A percentile compares a stretch with the other conserved stretches of the same genome.
phyloP scores from a whole-genome alignment of 768 basidiomycete genomes.

The Lactarius sanguifluus region DNA sequence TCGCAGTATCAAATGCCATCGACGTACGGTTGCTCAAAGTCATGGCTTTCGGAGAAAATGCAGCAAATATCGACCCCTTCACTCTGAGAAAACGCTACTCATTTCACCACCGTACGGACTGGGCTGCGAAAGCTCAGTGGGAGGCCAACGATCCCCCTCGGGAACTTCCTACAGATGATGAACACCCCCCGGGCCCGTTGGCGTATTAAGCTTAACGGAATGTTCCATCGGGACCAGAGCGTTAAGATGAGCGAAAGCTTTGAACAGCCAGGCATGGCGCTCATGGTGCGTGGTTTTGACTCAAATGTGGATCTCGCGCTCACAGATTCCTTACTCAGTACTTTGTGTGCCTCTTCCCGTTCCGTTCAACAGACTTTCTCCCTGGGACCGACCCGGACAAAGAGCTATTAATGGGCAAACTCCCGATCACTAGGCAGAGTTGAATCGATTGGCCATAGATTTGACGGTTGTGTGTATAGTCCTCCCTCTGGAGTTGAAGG shows the following conservation, averaged over 20 bases:
- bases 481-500: neutral
- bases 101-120: conserved; percentile 7
- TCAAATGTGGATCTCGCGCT: too few relatives aligned
- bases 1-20: conserved; percentile 9
- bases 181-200: conserved; percentile 10
- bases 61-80: neutral
- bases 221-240: neutral
- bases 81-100: neutral
- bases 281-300: conserved; percentile 18
- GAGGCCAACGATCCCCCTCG: neutral
- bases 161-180: neutral
- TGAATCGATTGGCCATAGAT: neutral
- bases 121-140: conserved; percentile 21
- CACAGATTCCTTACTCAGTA: conserved; percentile 16
- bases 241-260: conserved; percentile 16
- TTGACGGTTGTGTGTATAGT: neutral
- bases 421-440: neutral
- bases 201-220: conserved; percentile 16
- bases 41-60: conserved; percentile 22
- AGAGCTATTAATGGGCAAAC: conserved; percentile 14
- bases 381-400: neutral
- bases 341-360: conserved; percentile 14
- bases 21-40: conserved; percentile 22
- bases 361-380: neutral
- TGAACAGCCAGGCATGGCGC: conserved; percentile 1